Evolutionary conservation across 2,329 filamentous ascomycete species (phyloP).

Genomic region (Coniochaeta hoffmannii): DNA sequence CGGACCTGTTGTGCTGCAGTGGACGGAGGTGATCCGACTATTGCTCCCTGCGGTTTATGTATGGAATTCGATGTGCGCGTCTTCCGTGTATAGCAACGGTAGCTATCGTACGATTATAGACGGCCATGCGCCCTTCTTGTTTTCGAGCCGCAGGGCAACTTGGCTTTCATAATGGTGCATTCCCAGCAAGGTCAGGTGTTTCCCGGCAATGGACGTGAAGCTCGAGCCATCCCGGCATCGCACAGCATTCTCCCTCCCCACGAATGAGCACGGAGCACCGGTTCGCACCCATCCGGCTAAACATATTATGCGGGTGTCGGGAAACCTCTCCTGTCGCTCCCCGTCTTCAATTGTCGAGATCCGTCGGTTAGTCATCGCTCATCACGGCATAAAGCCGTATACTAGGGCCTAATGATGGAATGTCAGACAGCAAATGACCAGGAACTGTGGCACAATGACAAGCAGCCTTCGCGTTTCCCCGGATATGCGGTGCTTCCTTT

Average conservation of each 20-base stretch:
- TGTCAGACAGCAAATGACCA: neutral
- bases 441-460: neutral
- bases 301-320: neutral
- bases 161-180: neutral
- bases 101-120: neutral
- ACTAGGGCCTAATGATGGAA: neutral
- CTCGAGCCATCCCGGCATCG: neutral
- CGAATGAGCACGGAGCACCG: neutral
- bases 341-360: neutral
- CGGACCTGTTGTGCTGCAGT: neutral
- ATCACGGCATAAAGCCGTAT: neutral
- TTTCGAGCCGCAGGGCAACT: neutral
- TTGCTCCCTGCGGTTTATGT: neutral
- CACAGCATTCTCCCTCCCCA: neutral
- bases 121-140: neutral
- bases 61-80: neutral
- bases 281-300: neutral
- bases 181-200: neutral
- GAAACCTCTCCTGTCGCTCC: neutral
- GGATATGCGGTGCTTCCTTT: conserved; percentile 1
- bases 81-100: neutral
- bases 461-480: neutral
- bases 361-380: neutral
- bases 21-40: neutral
- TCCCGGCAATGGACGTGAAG: neutral